Evolutionary conservation across 2,329 filamentous ascomycete species (phyloP).

Genomic region (Rugonectria rugulosa): DNA sequence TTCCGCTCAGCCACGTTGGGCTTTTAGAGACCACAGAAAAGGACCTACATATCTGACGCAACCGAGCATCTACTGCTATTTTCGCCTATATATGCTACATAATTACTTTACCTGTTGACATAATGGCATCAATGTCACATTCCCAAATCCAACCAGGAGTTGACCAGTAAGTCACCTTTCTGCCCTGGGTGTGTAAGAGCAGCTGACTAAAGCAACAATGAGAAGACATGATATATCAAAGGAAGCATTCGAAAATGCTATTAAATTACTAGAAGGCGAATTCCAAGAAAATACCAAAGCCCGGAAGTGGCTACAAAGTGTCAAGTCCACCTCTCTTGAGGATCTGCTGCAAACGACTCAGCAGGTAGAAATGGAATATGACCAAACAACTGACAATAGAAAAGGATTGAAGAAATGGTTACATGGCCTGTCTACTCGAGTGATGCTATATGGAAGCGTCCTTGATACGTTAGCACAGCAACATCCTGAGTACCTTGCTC

Average conservation of each 20-base stretch:
- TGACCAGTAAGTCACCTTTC: too few species aligned
- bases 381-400: background rate
- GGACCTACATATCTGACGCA: too few species aligned
- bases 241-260: background rate
- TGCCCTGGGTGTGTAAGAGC: too few species aligned
- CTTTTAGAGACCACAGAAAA: too few species aligned
- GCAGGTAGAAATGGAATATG: background rate
- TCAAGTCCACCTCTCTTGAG: background rate
- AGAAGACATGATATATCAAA: background rate
- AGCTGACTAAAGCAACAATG: background rate
- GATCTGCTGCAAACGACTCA: background rate
- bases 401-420: background rate
- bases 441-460: background rate
- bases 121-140: too few species aligned
- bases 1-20: too few species aligned
- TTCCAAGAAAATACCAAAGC: background rate
- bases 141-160: too few species aligned
- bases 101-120: too few species aligned
- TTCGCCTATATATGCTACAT: too few species aligned
- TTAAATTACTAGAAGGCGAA: background rate
- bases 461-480: background rate
- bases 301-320: background rate
- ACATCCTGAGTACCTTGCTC: constrained; percentile 4
- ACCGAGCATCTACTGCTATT: too few species aligned
- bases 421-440: background rate